Evolutionary conservation across 179 eudicot species (phyloP), one percentile per base, ranked within the genome.

Genomic region (Silene noctiflora): DNA sequence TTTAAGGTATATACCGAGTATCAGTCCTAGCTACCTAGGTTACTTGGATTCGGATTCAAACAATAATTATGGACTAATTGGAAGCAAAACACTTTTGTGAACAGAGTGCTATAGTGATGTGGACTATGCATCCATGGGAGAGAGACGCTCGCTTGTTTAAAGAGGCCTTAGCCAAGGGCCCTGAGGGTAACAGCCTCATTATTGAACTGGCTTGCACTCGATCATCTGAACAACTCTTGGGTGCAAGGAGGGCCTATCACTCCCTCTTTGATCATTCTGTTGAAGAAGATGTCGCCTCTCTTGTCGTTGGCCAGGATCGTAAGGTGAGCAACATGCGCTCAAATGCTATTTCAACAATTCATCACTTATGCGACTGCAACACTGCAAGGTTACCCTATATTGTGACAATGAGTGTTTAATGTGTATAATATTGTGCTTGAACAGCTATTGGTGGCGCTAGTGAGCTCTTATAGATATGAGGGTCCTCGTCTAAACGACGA

Each of bases 41-140:
- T 51, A 12, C 6, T 51, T 14, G 6, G 58, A 51, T 16, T 51
- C 3, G 19, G 0, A 48, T 11, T 48, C 16, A 11, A 61, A 22
- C 65, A 61, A 62, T 24, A 24, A 62, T 62, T 0, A 14, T 64
- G 35, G n/a, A 2, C 10, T 67, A 1, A 51, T 42, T 19, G 65
- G 4, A 44, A 7, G 33, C 25, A 53, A 67, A 33, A 7, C 2
- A 33, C 1, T 8, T 76, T 62, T 55, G 39, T 53, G 20, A 16
- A 4, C 66, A 93, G 98, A 81, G 81, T 67, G 94, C 94, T 16
- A 67, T 91, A 58, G 94, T 89, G 76, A 79, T 89, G 6, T 86
- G 90, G 87, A 82, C 89, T 6, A 93, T 90, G 97, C 98, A 93
- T 72, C 91, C 95, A 2, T 93, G 97, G 98, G 97, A 93, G 79